Percentiles rank a stretch among this genome's conserved stretches.
These are phyloP conservation scores for Testicularia cyperi DNA, from an alignment of 1,284 basidiomycete species.

Conservation along the genomic window DNA sequence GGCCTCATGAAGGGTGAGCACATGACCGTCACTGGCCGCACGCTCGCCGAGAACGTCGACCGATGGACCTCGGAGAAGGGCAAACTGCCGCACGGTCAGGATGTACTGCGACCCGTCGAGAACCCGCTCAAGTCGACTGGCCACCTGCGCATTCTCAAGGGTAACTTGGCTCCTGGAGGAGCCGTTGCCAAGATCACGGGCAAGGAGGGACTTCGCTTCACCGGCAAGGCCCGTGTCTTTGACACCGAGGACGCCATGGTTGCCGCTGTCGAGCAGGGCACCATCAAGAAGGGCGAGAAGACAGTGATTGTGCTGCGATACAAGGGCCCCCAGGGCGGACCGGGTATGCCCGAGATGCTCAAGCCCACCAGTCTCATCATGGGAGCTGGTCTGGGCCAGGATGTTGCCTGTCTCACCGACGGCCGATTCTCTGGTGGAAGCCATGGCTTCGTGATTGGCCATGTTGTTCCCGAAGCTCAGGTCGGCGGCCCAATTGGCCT, in stretches of 20 bases:
- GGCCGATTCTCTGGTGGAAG: slow-evolving; percentile 88
- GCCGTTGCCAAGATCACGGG: slow-evolving; percentile 60
- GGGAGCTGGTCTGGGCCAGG: slow-evolving; percentile 85
- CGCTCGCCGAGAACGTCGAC: slow-evolving; percentile 56
- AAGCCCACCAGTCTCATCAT: slow-evolving; percentile 64
- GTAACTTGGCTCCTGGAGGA: slow-evolving; percentile 58
- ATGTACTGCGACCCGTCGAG: slow-evolving; percentile 50
- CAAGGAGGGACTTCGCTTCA: slow-evolving; percentile 57
- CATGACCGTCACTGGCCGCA: slow-evolving; percentile 57
- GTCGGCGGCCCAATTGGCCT: slow-evolving; percentile 87
- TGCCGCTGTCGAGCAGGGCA: slow-evolving; percentile 50
- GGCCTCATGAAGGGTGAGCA: slow-evolving; percentile 62
- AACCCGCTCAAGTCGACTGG: slow-evolving; percentile 56
- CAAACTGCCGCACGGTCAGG: slow-evolving; percentile 50
- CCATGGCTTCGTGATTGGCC: slow-evolving; percentile 77
- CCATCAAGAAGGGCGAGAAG: slow-evolving; percentile 59
- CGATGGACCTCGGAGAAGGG: slow-evolving; percentile 69
- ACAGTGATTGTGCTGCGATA: slow-evolving; percentile 58
- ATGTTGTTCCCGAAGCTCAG: slow-evolving; percentile 89
- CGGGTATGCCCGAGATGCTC: slow-evolving; percentile 95
- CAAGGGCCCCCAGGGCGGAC: slow-evolving; percentile 65
- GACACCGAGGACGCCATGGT: slow-evolving; percentile 59
- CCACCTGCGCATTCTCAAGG: slow-evolving; percentile 57
- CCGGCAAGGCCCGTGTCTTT: slow-evolving; percentile 58
- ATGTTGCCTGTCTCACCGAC: slow-evolving; percentile 91